These are phyloP conservation scores for Juglanconis juglandina DNA, from an alignment of 2,329 filamentous ascomycete species.

Conservation along the genomic window DNA sequence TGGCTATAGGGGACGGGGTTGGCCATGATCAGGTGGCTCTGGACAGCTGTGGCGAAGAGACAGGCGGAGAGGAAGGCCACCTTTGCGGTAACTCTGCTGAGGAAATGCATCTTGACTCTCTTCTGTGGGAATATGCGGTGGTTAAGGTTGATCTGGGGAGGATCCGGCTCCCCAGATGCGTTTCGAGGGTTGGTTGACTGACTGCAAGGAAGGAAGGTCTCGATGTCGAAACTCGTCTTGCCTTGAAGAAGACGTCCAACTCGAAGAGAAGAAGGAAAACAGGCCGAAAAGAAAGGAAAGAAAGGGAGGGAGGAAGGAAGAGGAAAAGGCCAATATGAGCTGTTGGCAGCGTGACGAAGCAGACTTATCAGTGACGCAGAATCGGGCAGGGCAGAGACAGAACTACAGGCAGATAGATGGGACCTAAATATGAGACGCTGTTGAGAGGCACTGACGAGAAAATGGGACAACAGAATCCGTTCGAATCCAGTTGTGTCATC, in stretches of 20 bases:
- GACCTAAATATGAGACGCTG: not conserved
- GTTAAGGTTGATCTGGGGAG: not conserved
- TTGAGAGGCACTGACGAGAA: not conserved
- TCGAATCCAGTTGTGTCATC: not conserved
- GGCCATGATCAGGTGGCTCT: conserved; percentile 22
- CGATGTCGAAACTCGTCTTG: not conserved
- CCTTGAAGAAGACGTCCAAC: not conserved
- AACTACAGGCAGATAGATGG: not conserved
- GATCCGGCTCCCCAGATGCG: not conserved
- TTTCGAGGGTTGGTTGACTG: not conserved
- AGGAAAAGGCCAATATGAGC: no score
- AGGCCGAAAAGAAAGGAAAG: no score
- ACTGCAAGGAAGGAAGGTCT: not conserved
- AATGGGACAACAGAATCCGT: not conserved
- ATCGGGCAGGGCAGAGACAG: not conserved
- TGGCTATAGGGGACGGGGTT: conserved; percentile 20
- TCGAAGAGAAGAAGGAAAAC: not conserved
- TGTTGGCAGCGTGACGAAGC: not conserved
- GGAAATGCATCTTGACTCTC: not conserved
- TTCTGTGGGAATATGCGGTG: not conserved
- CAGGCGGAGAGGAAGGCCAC: conserved; percentile 21
- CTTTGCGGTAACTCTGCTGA: not conserved
- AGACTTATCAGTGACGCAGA: not conserved
- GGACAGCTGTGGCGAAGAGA: conserved; percentile 35
- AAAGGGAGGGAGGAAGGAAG: no score